Evolutionary conservation across 2,329 filamentous ascomycete genomes (phyloP).

Genomic region (Lasiodiplodia theobromae): DNA sequence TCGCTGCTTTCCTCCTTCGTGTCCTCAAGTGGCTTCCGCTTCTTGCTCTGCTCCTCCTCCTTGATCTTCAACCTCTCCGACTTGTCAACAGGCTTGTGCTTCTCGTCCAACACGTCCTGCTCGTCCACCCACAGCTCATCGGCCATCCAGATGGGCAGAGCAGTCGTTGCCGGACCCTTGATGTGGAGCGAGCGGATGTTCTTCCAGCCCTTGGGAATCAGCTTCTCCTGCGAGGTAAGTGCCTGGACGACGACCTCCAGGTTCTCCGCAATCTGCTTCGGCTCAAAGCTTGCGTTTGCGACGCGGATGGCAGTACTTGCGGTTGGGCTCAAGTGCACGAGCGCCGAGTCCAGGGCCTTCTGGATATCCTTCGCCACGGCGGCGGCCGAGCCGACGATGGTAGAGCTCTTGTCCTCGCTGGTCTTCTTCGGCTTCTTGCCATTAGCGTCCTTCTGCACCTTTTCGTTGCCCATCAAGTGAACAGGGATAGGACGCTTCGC

Average conservation of each 20-base stretch:
- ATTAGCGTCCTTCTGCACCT: conserved; percentile 65
- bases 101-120: conserved; percentile 70
- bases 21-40: conserved; percentile 29
- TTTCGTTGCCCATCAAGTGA: conserved; percentile 69
- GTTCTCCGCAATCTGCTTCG: conserved; percentile 82
- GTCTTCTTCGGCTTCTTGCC: conserved; percentile 48
- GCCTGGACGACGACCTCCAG: conserved; percentile 68
- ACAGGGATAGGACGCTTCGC: conserved; percentile 88
- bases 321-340: conserved; percentile 79
- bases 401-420: conserved; percentile 41
- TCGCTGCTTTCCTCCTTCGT: conserved; percentile 44
- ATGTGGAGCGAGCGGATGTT: conserved; percentile 86
- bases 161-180: conserved; percentile 87
- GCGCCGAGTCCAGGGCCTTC: conserved; percentile 76
- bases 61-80: conserved; percentile 29
- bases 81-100: conserved; percentile 43
- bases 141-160: conserved; percentile 93
- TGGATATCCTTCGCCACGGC: conserved; percentile 83
- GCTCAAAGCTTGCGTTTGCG: conserved; percentile 75
- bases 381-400: conserved; percentile 63
- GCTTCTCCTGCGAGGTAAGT: conserved; percentile 71
- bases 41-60: conserved; percentile 27
- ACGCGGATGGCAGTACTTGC: conserved; percentile 83
- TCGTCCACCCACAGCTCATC: conserved; percentile 89
- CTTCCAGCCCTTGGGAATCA: conserved; percentile 85